Percentiles rank a stretch among this genome's conserved stretches.
These are phyloP conservation scores for Paramyrothecium roridum DNA, from an alignment of 2,329 filamentous ascomycete species.

Conservation along the genomic window DNA sequence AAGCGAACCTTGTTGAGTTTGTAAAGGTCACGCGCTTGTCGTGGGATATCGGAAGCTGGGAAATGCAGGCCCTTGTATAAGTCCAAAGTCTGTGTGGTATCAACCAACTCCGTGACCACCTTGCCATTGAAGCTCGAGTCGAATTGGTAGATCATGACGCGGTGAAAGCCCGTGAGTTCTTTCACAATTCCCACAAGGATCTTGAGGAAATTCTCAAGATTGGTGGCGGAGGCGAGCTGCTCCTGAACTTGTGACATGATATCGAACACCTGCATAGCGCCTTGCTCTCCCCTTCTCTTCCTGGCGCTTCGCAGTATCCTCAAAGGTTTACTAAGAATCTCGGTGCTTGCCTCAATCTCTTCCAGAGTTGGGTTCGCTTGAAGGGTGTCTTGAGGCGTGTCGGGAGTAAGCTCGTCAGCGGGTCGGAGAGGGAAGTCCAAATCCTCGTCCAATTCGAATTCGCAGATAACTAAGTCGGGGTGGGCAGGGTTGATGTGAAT, in stretches of 20 bases:
- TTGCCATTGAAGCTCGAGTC: conserved; percentile 79
- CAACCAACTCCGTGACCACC: conserved; percentile 83
- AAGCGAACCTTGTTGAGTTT: conserved; percentile 86
- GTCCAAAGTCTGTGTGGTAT: conserved; percentile 75
- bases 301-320: conserved; percentile 72
- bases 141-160: conserved; percentile 92
- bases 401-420: conserved; percentile 54
- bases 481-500: conserved; percentile 72
- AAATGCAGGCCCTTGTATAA: conserved; percentile 87
- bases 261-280: conserved; percentile 86
- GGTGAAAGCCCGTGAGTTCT: conserved; percentile 85
- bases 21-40: conserved; percentile 84
- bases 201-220: conserved; percentile 72
- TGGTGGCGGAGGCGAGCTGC: conserved; percentile 70
- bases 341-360: conserved; percentile 72
- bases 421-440: conserved; percentile 64
- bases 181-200: conserved; percentile 83
- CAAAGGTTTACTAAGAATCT: conserved; percentile 73
- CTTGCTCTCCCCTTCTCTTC: conserved; percentile 72
- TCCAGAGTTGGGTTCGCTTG: conserved; percentile 69
- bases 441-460: conserved; percentile 86
- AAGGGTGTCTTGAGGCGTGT: conserved; percentile 70
- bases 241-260: conserved; percentile 92
- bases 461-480: conserved; percentile 74
- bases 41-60: conserved; percentile 81